phyloP scores from a whole-genome alignment of 768 basidiomycete species.

The Boletellus sp. region DNA sequence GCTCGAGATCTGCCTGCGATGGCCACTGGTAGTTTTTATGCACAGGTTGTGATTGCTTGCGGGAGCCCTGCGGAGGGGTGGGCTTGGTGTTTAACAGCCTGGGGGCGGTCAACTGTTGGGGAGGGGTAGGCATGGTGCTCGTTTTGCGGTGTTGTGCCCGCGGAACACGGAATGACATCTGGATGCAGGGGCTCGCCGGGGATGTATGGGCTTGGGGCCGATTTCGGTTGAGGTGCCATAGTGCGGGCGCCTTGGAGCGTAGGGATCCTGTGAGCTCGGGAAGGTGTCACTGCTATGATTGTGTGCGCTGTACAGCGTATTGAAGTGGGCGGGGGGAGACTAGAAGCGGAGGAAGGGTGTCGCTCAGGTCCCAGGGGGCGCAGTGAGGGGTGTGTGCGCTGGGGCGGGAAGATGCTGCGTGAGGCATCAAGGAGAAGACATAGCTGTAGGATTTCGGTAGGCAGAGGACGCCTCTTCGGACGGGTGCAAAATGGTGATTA shows the following conservation, averaged over 20 bases:
- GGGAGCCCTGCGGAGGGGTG: background rate
- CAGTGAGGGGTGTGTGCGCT: too few species aligned
- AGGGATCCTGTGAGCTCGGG: conserved; percentile 16
- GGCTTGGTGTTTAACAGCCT: too few species aligned
- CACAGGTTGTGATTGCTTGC: conserved; percentile 3
- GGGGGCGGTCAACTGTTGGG: too few species aligned
- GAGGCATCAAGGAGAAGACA: conserved; percentile 1
- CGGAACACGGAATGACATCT: conserved; percentile 12
- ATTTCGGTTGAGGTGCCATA: conserved; percentile 5
- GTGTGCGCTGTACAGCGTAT: background rate
- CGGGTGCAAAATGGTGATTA: too few species aligned
- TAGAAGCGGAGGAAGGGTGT: conserved; percentile 4
- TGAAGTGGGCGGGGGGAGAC: background rate
- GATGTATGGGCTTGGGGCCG: conserved; percentile 31
- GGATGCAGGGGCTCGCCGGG: conserved; percentile 19
- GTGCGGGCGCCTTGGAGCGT: conserved; percentile 4
- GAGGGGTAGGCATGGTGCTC: conserved; percentile 2
- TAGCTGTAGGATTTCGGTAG: too few species aligned
- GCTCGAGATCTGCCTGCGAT: conserved; percentile 17
- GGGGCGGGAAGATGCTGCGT: background rate
- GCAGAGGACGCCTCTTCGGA: too few species aligned
- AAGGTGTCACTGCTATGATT: conserved; percentile 4
- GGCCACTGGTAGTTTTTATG: conserved; percentile 14
- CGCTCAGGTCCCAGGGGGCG: conserved; percentile 5
- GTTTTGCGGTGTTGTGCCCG: conserved; percentile 2